Percentiles rank a stretch among this genome's conserved stretches.
Conservation (phyloP, 106 monocot genomes). For the Dendrobium huoshanense region DNA sequence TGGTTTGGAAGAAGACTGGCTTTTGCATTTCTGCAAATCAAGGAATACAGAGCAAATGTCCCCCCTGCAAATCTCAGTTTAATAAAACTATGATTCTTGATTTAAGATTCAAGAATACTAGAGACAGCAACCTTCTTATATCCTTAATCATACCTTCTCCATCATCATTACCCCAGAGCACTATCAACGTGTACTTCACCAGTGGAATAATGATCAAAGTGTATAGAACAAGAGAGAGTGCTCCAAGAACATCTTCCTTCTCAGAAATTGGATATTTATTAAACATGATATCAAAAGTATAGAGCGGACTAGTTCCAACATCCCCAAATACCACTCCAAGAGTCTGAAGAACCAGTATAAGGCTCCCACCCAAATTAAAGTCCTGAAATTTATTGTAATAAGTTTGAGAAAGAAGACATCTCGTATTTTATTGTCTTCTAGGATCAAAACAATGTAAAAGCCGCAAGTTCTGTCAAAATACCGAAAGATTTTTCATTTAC, state of each 20-base stretch:
- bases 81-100: background rate
- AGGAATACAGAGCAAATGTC: slow-evolving; percentile 93
- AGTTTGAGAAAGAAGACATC: background rate
- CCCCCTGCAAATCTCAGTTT: slow-evolving; percentile 47
- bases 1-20: slow-evolving; percentile 93
- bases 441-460: background rate
- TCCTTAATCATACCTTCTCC: slow-evolving; percentile 76
- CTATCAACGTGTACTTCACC: slow-evolving; percentile 74
- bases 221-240: slow-evolving; percentile 89
- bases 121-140: background rate
- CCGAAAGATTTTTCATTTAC: background rate
- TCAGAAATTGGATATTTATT: slow-evolving; percentile 52
- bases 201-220: slow-evolving; percentile 90
- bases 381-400: slow-evolving; percentile 50
- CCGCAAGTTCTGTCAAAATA: background rate
- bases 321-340: slow-evolving; percentile 98
- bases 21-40: slow-evolving; percentile 96
- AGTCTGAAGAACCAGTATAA: slow-evolving; percentile 73
- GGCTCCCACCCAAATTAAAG: slow-evolving; percentile 47
- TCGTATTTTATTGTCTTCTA: background rate
- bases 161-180: slow-evolving; percentile 89
- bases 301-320: slow-evolving; percentile 86
- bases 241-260: slow-evolving; percentile 89
- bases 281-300: slow-evolving; percentile 90
- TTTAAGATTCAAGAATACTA: background rate